Evolutionary conservation across 1,284 basidiomycete genomes (phyloP).

Genomic region (Cutaneotrichosporon curvatum): DNA sequence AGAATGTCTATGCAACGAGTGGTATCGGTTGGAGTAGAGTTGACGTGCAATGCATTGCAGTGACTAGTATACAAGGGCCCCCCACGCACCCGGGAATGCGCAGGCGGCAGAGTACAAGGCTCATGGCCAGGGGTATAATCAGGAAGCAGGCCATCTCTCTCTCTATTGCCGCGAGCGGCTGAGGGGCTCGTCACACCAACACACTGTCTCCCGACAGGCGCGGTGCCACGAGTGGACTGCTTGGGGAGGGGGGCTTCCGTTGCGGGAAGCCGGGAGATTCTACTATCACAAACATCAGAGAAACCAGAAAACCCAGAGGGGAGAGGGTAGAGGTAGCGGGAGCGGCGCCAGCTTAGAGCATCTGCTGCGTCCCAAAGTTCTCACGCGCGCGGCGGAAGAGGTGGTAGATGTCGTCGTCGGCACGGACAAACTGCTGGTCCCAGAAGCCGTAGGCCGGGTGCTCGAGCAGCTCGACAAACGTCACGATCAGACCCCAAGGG

Average conservation of each 20-base stretch:
- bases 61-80: conserved; percentile 21
- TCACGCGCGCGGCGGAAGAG: conserved; percentile 32
- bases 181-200: neutral
- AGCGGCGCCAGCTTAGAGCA: conserved; percentile 8
- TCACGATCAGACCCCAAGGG: conserved; percentile 91
- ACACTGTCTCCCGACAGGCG: too few species aligned
- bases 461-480: conserved; percentile 69
- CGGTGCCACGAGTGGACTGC: too few species aligned
- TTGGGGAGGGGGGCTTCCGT: too few species aligned
- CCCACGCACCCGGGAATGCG: neutral
- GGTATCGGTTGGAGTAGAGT: neutral
- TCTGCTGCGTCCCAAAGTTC: conserved; percentile 18
- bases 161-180: conserved; percentile 6
- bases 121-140: neutral
- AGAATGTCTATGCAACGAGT: too few species aligned
- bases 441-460: conserved; percentile 45
- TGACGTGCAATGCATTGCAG: conserved; percentile 25
- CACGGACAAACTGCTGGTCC: conserved; percentile 43
- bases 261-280: conserved; percentile 9
- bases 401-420: conserved; percentile 40
- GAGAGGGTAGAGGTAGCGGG: neutral
- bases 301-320: conserved; percentile 1
- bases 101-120: neutral
- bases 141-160: conserved; percentile 9
- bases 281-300: conserved; percentile 23